Base-by-base conservation (phyloP, 371 early-diverging fungal species). In the Zopfochytrium polystomum region DNA sequence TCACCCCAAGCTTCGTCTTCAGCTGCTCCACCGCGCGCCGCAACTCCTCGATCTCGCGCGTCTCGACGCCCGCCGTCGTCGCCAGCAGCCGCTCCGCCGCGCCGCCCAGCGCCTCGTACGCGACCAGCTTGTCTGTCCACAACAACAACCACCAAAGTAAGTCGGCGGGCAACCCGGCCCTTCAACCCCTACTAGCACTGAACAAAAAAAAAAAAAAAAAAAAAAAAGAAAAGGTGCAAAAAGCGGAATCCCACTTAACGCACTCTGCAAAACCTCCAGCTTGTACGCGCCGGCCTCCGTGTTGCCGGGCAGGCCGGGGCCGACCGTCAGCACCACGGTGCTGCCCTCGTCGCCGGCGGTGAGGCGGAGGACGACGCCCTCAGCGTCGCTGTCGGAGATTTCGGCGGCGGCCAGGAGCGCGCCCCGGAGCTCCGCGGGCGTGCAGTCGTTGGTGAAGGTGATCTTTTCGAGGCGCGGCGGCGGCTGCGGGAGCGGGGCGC, bases 391-490 rank as follows among this genome's bases (percentile, higher is more conserved):
- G 3, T 51, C 34, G 4, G 63, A 52, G n/a, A 63, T 26, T 27
- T 65, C 66, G 13, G 70, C 70, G 2, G 66, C 66, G 2, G 66
- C 54, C 13, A 56, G 62, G 31, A 70, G 60, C 2, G 60, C 62
- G 52, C 32, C 22, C 27, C 30, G 34, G 51, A 70, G 34, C 26
- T 70, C 70, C 23, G 65, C 70, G 3, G 43, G 2, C 2, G 70
- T 62, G 33, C 55, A 54, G 5, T n/a, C 33, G 13, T 31, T 20
- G 2, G 65, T 34, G 32, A 65, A 55, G 48, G 65, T 53, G 42
- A 70, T 57, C 11, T 42, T 29, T 44, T 69, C 70, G 26, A 30
- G 20, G 15, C 32, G 45, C n/a, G n/a, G n/a, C n/a, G n/a, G n/a
- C n/a, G n/a, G n/a, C n/a, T n/a, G n/a, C n/a, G n/a, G n/a, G n/a